Conservation (phyloP, 2,329 filamentous ascomycete genomes). For the Ceratocystis lukuohia region DNA sequence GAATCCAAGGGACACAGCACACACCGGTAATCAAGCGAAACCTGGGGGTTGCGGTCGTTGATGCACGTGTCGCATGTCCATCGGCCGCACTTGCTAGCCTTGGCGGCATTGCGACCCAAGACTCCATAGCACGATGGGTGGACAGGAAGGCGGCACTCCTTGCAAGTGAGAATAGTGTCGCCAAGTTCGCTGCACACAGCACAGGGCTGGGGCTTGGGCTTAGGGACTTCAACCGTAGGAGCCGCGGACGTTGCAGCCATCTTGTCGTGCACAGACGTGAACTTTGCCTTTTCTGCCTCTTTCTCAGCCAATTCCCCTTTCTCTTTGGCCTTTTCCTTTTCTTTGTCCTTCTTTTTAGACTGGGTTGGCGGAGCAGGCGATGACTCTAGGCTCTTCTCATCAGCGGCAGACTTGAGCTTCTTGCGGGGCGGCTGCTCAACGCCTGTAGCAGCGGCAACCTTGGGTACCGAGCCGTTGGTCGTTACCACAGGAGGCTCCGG, state of each 20-base stretch:
- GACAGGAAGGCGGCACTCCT: slow-evolving; percentile 80
- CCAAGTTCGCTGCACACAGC: slow-evolving; percentile 69
- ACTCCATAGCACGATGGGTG: slow-evolving; percentile 92
- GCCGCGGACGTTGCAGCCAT: slow-evolving; percentile 27
- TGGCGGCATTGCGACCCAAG: slow-evolving; percentile 44
- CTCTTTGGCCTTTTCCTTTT: slow-evolving; percentile 24
- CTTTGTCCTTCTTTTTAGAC: slow-evolving; percentile 34
- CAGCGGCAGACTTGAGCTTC: slow-evolving; percentile 45
- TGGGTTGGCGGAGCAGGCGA: slow-evolving; percentile 32
- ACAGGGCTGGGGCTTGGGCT: slow-evolving; percentile 66
- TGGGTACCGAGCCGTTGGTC: slow-evolving; percentile 20
- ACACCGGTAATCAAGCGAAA: slow-evolving; percentile 92
- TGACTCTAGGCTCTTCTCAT: slow-evolving; percentile 31
- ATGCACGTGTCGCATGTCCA: slow-evolving; percentile 95
- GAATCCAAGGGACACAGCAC: slow-evolving; percentile 75
- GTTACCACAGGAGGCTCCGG: slow-evolving; percentile 17
- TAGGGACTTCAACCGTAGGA: slow-evolving; percentile 39
- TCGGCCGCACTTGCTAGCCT: slow-evolving; percentile 41
- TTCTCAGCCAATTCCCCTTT: slow-evolving; percentile 8
- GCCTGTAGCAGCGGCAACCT: slow-evolving; percentile 7
- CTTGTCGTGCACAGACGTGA: slow-evolving; percentile 32
- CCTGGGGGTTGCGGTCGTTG: slow-evolving; percentile 82
- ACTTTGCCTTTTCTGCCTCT: slow-evolving; percentile 11
- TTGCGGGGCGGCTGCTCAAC: slow-evolving; percentile 44
- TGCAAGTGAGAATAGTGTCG: slow-evolving; percentile 63